Conservation (phyloP, 2,329 filamentous ascomycete genomes). For the Cordyceps sp. region DNA sequence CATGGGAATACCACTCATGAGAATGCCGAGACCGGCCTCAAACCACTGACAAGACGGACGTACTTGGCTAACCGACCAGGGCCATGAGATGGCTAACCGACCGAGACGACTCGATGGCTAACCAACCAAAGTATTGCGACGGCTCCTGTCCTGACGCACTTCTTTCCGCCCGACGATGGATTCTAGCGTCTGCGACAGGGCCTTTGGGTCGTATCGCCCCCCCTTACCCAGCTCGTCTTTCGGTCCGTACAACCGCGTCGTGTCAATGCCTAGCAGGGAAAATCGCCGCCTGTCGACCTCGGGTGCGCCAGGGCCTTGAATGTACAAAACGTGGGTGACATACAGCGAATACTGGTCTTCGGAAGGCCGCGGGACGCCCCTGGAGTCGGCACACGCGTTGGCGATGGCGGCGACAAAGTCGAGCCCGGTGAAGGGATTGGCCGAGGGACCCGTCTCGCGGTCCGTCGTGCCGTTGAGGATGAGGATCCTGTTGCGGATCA, state of each 20-base stretch:
- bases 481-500: conserved; percentile 53
- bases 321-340: conserved; percentile 69
- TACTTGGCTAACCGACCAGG: too few species aligned
- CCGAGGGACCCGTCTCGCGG: conserved; percentile 65
- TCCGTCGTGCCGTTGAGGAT: conserved; percentile 75
- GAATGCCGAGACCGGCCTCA: too few species aligned
- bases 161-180: conserved; percentile 50
- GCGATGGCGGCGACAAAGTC: conserved; percentile 75
- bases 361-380: conserved; percentile 23
- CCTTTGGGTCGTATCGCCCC: conserved; percentile 58
- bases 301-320: conserved; percentile 56
- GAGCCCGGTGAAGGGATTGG: conserved; percentile 48
- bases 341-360: conserved; percentile 44
- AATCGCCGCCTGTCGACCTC: conserved; percentile 51
- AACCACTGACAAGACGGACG: too few species aligned
- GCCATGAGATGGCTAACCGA: too few species aligned
- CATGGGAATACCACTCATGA: too few species aligned
- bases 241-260: conserved; percentile 60
- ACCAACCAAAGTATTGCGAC: conserved; percentile 26
- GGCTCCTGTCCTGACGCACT: conserved; percentile 17
- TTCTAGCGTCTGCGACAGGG: conserved; percentile 58
- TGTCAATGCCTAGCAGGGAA: conserved; percentile 53
- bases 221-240: conserved; percentile 24
- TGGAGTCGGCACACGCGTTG: conserved; percentile 54
- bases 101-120: too few species aligned